Conservation (phyloP, 805 yeast genomes). For the Hanseniaspora vineae region DNA sequence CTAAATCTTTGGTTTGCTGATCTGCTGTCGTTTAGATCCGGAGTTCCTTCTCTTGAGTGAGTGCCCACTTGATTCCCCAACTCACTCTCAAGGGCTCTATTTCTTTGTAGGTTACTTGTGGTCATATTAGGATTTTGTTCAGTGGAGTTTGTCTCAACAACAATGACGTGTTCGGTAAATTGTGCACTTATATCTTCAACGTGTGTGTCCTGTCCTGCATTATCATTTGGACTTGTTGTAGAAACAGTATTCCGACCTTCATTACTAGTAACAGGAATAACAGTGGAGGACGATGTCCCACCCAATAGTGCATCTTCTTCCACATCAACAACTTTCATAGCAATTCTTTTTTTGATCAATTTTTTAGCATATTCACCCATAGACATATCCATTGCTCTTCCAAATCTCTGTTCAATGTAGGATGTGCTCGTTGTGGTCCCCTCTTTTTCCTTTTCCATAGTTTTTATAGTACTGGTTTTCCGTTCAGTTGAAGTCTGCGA, state of each 20-base stretch:
- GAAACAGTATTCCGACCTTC: not conserved
- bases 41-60: too few relatives aligned
- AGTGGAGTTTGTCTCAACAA: not conserved
- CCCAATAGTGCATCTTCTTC: conserved; percentile 13
- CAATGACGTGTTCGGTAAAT: not conserved
- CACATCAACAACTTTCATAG: conserved; percentile 43
- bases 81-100: not conserved
- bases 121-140: not conserved
- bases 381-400: conserved; percentile 71
- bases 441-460: not conserved
- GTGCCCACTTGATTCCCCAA: too few relatives aligned
- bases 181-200: not conserved
- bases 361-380: conserved; percentile 64
- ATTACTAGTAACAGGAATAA: not conserved
- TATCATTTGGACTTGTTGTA: not conserved
- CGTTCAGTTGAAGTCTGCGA: too few relatives aligned
- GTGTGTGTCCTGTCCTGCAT: too few relatives aligned
- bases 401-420: conserved; percentile 70
- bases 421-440: not conserved
- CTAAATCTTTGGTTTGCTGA: too few relatives aligned
- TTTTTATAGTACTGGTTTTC: not conserved
- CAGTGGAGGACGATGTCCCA: too few relatives aligned
- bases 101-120: conserved; percentile 3
- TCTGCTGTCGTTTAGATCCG: too few relatives aligned
- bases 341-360: conserved; percentile 63